Conservation (phyloP, 1,139 yeast species). For the Magnusiomyces ingens region DNA sequence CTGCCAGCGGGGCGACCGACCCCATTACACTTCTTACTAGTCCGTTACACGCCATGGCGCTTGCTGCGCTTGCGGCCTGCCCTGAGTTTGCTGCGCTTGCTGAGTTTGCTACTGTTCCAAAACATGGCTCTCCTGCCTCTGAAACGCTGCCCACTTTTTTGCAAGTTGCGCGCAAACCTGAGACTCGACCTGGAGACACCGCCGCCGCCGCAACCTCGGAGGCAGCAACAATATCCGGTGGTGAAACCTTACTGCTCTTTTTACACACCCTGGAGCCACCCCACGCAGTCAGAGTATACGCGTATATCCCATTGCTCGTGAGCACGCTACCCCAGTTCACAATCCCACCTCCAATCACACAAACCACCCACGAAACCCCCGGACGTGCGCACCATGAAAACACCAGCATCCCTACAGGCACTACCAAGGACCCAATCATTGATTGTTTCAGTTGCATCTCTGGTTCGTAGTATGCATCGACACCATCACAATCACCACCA, state of each 20-base stretch:
- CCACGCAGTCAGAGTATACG: slow-evolving; percentile 47
- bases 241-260: too few relatives aligned
- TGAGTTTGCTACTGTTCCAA: slow-evolving; percentile 28
- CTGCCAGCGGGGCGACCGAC: slow-evolving; percentile 63
- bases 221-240: slow-evolving; percentile 36
- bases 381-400: slow-evolving; percentile 67
- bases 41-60: slow-evolving; percentile 67
- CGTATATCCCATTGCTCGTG: slow-evolving; percentile 44
- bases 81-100: too few relatives aligned
- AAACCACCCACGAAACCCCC: slow-evolving; percentile 72
- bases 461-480: slow-evolving; percentile 29
- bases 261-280: too few relatives aligned
- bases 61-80: slow-evolving; percentile 57
- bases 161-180: too few relatives aligned
- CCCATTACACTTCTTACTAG: slow-evolving; percentile 55
- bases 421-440: slow-evolving; percentile 69
- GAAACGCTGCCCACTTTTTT: too few relatives aligned
- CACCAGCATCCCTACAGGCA: slow-evolving; percentile 43
- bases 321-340: slow-evolving; percentile 68
- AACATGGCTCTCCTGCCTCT: too few relatives aligned
- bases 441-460: slow-evolving; percentile 71
- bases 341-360: slow-evolving; percentile 66
- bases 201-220: too few relatives aligned
- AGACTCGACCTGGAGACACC: too few relatives aligned
- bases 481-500: too few relatives aligned